Percentiles rank a stretch among this genome's conserved stretches.
These are phyloP conservation scores for Podospora anserina DNA, from an alignment of 495 filamentous ascomycete species.

Conservation along the genomic window DNA sequence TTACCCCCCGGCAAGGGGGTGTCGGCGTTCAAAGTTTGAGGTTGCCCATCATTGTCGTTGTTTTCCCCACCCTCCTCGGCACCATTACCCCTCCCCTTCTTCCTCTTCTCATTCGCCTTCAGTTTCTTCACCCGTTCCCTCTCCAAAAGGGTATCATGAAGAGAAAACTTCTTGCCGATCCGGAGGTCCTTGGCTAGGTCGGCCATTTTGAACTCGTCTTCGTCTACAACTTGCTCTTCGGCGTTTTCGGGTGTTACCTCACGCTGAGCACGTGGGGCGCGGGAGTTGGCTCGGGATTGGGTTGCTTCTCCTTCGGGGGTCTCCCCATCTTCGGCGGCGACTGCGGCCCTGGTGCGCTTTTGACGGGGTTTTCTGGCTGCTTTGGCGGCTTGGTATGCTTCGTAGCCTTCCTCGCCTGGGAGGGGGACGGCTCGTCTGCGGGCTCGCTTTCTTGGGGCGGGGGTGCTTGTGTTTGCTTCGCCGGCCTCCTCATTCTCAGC, in stretches of 20 bases:
- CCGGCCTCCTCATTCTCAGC: background rate
- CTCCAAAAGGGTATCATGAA: conserved; percentile 54
- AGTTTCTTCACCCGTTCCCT: conserved; percentile 44
- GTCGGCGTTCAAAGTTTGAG: background rate
- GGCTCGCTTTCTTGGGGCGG: conserved; percentile 8
- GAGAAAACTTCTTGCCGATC: conserved; percentile 77
- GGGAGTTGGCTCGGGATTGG: conserved; percentile 16
- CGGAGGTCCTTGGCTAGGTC: conserved; percentile 74
- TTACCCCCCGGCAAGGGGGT: conserved; percentile 8
- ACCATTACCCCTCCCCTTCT: conserved; percentile 20
- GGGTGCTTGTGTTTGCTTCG: conserved; percentile 4
- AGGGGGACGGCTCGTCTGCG: conserved; percentile 12
- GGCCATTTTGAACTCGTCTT: conserved; percentile 70
- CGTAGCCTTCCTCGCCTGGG: conserved; percentile 15
- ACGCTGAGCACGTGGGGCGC: conserved; percentile 30
- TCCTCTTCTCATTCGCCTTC: conserved; percentile 37
- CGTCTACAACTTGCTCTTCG: conserved; percentile 67
- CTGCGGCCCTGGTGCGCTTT: conserved; percentile 13
- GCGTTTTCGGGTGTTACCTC: conserved; percentile 71
- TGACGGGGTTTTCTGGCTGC: conserved; percentile 1
- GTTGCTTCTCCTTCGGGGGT: conserved; percentile 18
- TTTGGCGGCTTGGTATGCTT: background rate
- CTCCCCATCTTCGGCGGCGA: background rate
- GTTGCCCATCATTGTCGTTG: conserved; percentile 6
- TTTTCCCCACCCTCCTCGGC: conserved; percentile 16